Base-by-base conservation (phyloP, 306 rosid species). In the Canavalia gladiata region DNA sequence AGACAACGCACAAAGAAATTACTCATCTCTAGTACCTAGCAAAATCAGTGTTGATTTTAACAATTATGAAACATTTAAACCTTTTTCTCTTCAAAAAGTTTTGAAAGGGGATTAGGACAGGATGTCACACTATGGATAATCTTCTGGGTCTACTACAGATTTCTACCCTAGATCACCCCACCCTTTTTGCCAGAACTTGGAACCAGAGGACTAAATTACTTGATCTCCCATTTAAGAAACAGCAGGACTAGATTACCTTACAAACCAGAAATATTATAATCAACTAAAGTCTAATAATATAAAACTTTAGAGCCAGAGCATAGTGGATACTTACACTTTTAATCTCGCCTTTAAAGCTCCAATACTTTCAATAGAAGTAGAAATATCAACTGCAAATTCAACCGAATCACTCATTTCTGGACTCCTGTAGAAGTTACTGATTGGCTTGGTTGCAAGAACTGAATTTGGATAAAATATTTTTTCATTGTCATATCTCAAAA, bases 361-460 rank as follows among this genome's bases (percentile, higher is more conserved):
- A 79, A 91, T 86, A 52, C 82, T 89, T 72, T 95, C 97, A 2
- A 88, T 81, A 11, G 98, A 86, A 1, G 98, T 95, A 7, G 96
- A 90, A 81, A 93, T 35, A 74, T 91, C 90, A 30, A 95, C 73
- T 0, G 91, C 63, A 45, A 93, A 95, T 67, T 91, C 96, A 65
- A 95, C 87, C 1, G 87, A 81, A 81, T 95, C 94, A 30, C 84
- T 41, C 98, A 93, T 93, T 58, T 93, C 96, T 0, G 99, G 94
- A 86, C 99, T 95, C 81, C 99, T 85, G 67, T 88, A 95, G 59
- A 82, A 95, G 87, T 93, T 95, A 83, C 98, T 86, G 82, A 93
- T 93, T 55, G 97, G 92, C 79, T 93, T 95, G 39, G 89, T 83
- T 37, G 94, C 80, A n/a, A 95, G 86, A 77, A 90, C 91, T 51